Conservation (phyloP, 2,329 filamentous ascomycete species). For the Aspergillus quadricinctus region DNA sequence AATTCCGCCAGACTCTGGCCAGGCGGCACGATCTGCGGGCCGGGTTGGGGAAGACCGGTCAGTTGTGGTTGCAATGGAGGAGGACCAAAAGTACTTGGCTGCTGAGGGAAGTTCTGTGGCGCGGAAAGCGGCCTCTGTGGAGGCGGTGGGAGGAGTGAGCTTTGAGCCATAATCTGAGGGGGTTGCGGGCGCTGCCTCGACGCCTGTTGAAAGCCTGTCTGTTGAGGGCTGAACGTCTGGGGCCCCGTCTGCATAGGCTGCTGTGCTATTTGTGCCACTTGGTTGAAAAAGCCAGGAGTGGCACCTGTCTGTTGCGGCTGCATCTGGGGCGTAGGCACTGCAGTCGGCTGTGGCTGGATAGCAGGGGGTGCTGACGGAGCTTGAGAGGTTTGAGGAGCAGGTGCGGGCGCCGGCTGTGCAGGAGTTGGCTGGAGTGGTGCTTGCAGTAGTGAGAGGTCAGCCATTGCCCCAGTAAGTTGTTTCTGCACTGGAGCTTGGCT, state of each 20-base stretch:
- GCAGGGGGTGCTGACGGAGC: slow-evolving; percentile 40
- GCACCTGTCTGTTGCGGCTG: slow-evolving; percentile 44
- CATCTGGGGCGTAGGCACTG: slow-evolving; percentile 27
- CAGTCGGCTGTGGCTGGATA: slow-evolving; percentile 36
- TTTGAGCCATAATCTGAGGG: slow-evolving; percentile 58
- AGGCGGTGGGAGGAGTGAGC: slow-evolving; percentile 69
- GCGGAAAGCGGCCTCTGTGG: slow-evolving; percentile 81
- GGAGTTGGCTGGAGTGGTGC: slow-evolving; percentile 55
- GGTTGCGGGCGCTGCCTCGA: slow-evolving; percentile 66
- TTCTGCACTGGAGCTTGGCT: slow-evolving; percentile 22
- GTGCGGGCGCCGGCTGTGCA: slow-evolving; percentile 45
- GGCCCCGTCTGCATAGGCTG: slow-evolving; percentile 13
- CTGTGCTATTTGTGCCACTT: slow-evolving; percentile 35
- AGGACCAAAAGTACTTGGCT: slow-evolving; percentile 66
- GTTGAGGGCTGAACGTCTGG: slow-evolving; percentile 31
- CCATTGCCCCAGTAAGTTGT: slow-evolving; percentile 63
- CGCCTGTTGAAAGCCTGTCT: slow-evolving; percentile 37
- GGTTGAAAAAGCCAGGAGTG: slow-evolving; percentile 49
- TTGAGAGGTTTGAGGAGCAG: slow-evolving; percentile 41
- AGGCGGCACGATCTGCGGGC: slow-evolving; percentile 59
- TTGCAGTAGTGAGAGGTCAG: slow-evolving; percentile 62
- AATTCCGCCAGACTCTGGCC: slow-evolving; percentile 76
- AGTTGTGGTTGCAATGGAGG: slow-evolving; percentile 78
- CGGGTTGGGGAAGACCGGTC: slow-evolving; percentile 63
- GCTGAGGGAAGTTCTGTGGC: slow-evolving; percentile 70